Base-by-base conservation (phyloP, 371 early-diverging fungal genomes). In the Actinomucor elegans region DNA sequence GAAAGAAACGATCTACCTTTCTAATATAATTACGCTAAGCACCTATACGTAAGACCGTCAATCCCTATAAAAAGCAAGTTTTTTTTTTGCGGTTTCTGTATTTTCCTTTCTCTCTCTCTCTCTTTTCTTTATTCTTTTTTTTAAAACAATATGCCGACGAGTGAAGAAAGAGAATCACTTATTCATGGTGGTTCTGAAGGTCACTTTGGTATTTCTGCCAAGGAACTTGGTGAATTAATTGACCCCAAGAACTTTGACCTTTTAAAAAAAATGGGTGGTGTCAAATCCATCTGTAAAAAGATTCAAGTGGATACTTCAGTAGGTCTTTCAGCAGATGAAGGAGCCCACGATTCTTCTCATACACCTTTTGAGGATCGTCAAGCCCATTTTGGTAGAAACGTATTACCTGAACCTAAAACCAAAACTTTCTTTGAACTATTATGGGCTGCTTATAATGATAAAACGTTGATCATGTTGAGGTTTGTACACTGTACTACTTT, bases 281-380 rank as follows among this genome's bases (percentile, higher is more conserved):
- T 72, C 5, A 67, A 77, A 5, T 64, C 69, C 33, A 72, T 93
- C 29, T 77, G 80, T 52, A 64, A 81, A 62, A 77, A 75, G 23
- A 73, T 93, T 11, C 73, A 68, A 29, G 87, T 88, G 0, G 83
- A 92, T 55, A 80, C 83, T 36, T 62, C 66, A 3, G 56, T 68
- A 8, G 93, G 93, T 32, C 75, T 93, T 17, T 71, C 65, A 28
- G 60, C 81, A 36, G 88, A 89, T 56, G 90, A 90, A 70, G 76
- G 68, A 17, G 58, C 59, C 35, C 28, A 44, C 29, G 18, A 63
- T 53, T 50, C 66, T 40, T 37, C 57, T 43, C 73, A 79, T 43
- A 51, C 65, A 20, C 65, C 81, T 15, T 89, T 85, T 65, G 59
- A 68, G 44, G 77, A 79, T 12, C 82, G 92, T 34, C 82, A 82